These are phyloP conservation scores for Exophiala spinifera DNA, from an alignment of 2,329 filamentous ascomycete species.

Conservation along the genomic window DNA sequence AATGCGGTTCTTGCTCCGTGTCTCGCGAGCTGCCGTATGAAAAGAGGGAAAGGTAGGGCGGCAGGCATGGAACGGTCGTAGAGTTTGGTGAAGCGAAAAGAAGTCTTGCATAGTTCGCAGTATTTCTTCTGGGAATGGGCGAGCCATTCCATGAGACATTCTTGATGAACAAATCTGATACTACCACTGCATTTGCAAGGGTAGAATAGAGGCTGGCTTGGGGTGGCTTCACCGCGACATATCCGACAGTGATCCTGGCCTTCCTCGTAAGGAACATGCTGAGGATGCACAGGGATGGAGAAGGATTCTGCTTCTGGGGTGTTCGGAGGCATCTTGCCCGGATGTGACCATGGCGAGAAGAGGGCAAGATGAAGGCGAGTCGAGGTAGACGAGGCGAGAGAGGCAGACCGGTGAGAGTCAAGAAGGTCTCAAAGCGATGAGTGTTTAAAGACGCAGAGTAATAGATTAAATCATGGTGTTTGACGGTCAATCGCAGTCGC, in stretches of 20 bases:
- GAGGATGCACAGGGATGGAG: constrained; percentile 7
- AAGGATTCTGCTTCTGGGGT: constrained; percentile 8
- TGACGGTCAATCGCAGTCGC: no score
- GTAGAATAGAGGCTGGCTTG: constrained; percentile 85
- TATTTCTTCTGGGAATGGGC: constrained; percentile 99
- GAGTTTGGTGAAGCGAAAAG: constrained; percentile 96
- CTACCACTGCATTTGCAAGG: constrained; percentile 99
- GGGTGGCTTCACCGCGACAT: constrained; percentile 82
- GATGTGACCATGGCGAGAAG: background rate
- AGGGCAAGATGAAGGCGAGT: background rate
- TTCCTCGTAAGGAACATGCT: constrained; percentile 16
- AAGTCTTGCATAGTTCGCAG: constrained; percentile 98
- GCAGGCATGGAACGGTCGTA: constrained; percentile 93
- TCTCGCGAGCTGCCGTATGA: constrained; percentile 71
- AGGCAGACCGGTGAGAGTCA: background rate
- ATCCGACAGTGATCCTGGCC: constrained; percentile 89
- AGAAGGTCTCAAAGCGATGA: background rate
- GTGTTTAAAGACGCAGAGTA: background rate
- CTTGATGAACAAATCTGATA: constrained; percentile 97
- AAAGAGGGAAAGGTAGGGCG: constrained; percentile 74
- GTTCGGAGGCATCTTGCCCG: constrained; percentile 18
- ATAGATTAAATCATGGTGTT: no score
- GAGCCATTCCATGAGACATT: constrained; percentile 98
- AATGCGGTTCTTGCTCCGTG: constrained; percentile 70
- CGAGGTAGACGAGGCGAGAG: background rate